These are phyloP conservation scores for Amoebophrya sp. DNA, from an alignment of 169 alveolate species.

Conservation along the genomic window DNA sequence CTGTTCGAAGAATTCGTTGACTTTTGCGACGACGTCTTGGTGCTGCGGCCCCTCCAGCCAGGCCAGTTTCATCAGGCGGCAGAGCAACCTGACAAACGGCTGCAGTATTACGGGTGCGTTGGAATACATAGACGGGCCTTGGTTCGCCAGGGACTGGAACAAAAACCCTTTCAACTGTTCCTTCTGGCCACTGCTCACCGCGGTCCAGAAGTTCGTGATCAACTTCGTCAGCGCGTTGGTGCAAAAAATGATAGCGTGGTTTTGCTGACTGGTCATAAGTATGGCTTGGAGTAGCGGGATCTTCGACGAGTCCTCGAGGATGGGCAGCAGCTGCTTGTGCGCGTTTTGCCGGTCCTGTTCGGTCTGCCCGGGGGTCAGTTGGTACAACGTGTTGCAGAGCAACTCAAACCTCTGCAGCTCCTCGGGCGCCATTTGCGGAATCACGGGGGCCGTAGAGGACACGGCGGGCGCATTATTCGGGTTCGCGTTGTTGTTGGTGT, in stretches of 20 bases:
- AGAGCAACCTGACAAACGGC: slow-evolving; percentile 72
- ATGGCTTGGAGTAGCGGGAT: slow-evolving; percentile 59
- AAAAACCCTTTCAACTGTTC: slow-evolving; percentile 74
- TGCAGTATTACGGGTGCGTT: slow-evolving; percentile 28
- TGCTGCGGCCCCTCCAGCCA: slow-evolving; percentile 76
- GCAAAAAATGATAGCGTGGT: slow-evolving; percentile 61
- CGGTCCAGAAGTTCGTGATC: slow-evolving; percentile 70
- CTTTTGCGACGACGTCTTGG: slow-evolving; percentile 60
- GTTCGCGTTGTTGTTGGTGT: no score
- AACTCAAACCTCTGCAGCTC: not conserved
- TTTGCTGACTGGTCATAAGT: slow-evolving; percentile 56
- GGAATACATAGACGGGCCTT: not conserved
- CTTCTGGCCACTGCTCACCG: slow-evolving; percentile 69
- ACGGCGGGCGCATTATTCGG: no score
- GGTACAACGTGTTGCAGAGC: not conserved
- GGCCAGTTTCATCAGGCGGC: slow-evolving; percentile 75
- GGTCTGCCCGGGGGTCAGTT: no score
- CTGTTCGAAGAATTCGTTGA: slow-evolving; percentile 67
- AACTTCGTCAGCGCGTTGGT: slow-evolving; percentile 59
- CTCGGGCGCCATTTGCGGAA: not conserved
- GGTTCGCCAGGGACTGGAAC: slow-evolving; percentile 58
- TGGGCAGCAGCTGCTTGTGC: slow-evolving; percentile 78
- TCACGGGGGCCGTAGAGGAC: no score
- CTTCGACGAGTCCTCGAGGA: slow-evolving; percentile 58
- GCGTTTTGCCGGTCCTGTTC: slow-evolving; percentile 72